phyloP scores from a whole-genome alignment of 2,329 filamentous ascomycete genomes.

The Albifimbria verrucaria region DNA sequence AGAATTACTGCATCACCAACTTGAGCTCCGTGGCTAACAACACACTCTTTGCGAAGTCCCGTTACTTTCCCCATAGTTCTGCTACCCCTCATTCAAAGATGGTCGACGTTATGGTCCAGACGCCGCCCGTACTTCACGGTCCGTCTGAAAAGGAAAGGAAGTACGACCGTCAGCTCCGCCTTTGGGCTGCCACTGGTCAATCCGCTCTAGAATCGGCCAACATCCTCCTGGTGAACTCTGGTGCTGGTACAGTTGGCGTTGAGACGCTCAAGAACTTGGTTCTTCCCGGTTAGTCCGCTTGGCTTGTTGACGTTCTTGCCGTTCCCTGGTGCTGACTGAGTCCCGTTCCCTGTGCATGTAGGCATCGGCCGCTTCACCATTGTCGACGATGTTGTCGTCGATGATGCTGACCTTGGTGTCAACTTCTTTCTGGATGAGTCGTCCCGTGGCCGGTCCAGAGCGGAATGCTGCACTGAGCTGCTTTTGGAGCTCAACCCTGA shows the following conservation, averaged over 20 bases:
- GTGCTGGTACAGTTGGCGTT: conserved; percentile 80
- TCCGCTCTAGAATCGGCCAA: conserved; percentile 85
- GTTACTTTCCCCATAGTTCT: neutral
- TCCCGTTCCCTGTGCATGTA: conserved; percentile 23
- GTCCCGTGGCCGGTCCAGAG: conserved; percentile 72
- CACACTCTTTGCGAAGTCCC: neutral
- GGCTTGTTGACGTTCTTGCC: too few species aligned
- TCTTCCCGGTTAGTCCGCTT: conserved; percentile 60
- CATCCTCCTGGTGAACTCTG: conserved; percentile 85
- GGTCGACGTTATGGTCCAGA: conserved; percentile 26
- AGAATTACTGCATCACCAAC: neutral
- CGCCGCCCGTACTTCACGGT: conserved; percentile 37
- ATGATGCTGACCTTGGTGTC: conserved; percentile 80
- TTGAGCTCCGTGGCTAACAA: neutral
- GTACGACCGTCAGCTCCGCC: conserved; percentile 90
- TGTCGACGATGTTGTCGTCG: conserved; percentile 74
- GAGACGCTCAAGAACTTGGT: conserved; percentile 98
- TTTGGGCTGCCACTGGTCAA: conserved; percentile 94
- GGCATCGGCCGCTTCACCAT: conserved; percentile 91
- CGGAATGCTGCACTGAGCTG: conserved; percentile 72
- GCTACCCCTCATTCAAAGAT: conserved; percentile 12
- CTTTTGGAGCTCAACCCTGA: conserved; percentile 90
- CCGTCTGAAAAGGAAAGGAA: conserved; percentile 66
- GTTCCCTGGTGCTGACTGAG: too few species aligned
- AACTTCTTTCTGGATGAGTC: conserved; percentile 93